These are phyloP conservation scores for Pichia sp. DNA, from an alignment of 1,139 yeast genomes.

Conservation along the genomic window DNA sequence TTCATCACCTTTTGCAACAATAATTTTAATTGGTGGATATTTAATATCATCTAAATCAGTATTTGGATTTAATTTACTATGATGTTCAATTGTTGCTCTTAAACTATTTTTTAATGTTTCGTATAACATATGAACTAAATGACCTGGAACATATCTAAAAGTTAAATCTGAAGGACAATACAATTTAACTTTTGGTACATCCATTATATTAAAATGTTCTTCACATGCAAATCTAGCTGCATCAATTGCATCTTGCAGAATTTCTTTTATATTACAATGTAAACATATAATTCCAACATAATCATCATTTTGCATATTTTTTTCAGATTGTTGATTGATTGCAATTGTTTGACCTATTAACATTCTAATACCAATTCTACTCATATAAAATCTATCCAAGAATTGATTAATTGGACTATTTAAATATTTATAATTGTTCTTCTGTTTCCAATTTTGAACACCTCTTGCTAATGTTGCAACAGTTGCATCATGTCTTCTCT, in stretches of 20 bases:
- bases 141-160: conserved; percentile 89
- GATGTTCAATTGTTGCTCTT: conserved; percentile 78
- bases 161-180: conserved; percentile 64
- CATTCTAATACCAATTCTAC: conserved; percentile 84
- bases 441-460: conserved; percentile 78
- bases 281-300: conserved; percentile 86
- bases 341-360: conserved; percentile 86
- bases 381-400: conserved; percentile 77
- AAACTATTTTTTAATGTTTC: conserved; percentile 79
- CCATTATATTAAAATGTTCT: conserved; percentile 77
- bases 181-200: conserved; percentile 73
- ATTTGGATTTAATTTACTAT: conserved; percentile 43
- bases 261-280: conserved; percentile 69
- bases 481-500: conserved; percentile 84
- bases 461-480: conserved; percentile 93
- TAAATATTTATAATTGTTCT: conserved; percentile 41
- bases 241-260: conserved; percentile 80
- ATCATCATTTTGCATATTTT: conserved; percentile 34
- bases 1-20: conserved; percentile 86
- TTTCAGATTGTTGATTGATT: conserved; percentile 57
- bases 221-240: conserved; percentile 84
- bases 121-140: conserved; percentile 79
- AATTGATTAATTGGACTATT: conserved; percentile 70
- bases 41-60: conserved; percentile 56
- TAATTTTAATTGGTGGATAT: conserved; percentile 80